Evolutionary conservation across 164 flowering plant species (phyloP), one percentile per base, ranked within the genome.

Genomic region (Chloranthus sessilifolius): DNA sequence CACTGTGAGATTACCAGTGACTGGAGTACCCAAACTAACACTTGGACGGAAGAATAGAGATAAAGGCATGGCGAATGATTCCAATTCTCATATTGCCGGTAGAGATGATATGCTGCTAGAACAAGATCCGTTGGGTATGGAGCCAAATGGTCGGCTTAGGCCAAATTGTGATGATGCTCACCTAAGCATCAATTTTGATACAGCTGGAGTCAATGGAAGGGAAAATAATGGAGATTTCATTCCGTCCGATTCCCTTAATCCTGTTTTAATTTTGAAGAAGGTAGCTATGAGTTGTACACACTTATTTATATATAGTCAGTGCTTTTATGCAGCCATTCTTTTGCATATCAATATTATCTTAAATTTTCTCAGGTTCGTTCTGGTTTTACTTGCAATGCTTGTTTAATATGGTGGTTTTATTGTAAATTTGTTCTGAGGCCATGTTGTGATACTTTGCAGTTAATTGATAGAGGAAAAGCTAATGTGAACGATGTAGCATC

Each of bases 391-490:
- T n/a, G n/a, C n/a, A n/a, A n/a, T n/a, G n/a, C n/a, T n/a, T n/a
- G n/a, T n/a, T n/a, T n/a, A n/a, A n/a, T n/a, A n/a, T n/a, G n/a
- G n/a, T n/a, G n/a, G n/a, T n/a, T n/a, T n/a, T n/a, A n/a, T n/a
- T n/a, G n/a, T n/a, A n/a, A n/a, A n/a, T n/a, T n/a, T n/a, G n/a
- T n/a, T n/a, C n/a, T n/a, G n/a, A n/a, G n/a, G n/a, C n/a, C n/a
- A n/a, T n/a, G n/a, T n/a, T n/a, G n/a, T n/a, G n/a, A n/a, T n/a
- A n/a, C 22, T 45, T 10, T 64, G 61, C 69, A 91, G 96, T 59
- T 90, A 62, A 65, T 83, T 62, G 87, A 81, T 50, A 65, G 69
- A 27, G 95, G 95, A 45, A 87, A 85, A 63, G 82, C 78, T 26
- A 53, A 50, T 53, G 50, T 74, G 50, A 70, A 68, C 43, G 87